Base-by-base conservation (phyloP, 208 protist species). In the Phytomonas sp. region DNA sequence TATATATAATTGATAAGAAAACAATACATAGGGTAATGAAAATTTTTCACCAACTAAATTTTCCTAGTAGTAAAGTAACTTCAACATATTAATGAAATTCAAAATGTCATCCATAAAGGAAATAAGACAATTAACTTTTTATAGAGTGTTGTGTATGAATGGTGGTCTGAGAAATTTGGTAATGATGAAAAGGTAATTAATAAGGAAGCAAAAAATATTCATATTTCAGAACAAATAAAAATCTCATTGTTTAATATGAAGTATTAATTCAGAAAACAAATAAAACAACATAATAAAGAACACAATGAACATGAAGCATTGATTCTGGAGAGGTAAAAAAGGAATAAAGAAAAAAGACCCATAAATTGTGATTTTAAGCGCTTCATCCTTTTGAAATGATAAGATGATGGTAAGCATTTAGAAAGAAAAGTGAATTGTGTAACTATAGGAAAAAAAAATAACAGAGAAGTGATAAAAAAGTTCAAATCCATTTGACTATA, bases 361-460 rank as follows among this genome's bases (percentile, higher is more conserved):
- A n/a, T n/a, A n/a, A 60, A n/a, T 60, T n/a, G 23, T n/a, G n/a
- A 60, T n/a, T 60, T 60, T n/a, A 60, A 60, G 49, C 49, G n/a
- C n/a, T 60, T n/a, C n/a, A n/a, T n/a, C 49, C 23, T n/a, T n/a
- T n/a, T n/a, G n/a, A 60, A n/a, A 60, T 60, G n/a, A n/a, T n/a
- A 60, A 60, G 23, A n/a, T n/a, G 23, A 60, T 60, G n/a, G 49
- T 60, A 60, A 60, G 23, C 56, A 16, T 23, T 37, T n/a, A 60
- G 23, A 60, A n/a, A 23, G 23, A 60, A 60, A 60, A n/a, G n/a
- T n/a, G n/a, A 60, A 60, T 60, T 60, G 49, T 60, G 23, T 60
- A 60, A 60, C n/a, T 60, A n/a, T 60, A n/a, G 49, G n/a, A n/a
- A n/a, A 60, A 60, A n/a, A 60, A n/a, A n/a, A 60, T 60, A 60